Evolutionary conservation across 2,329 filamentous ascomycete species (phyloP).

Genomic region (Coniella vitis): DNA sequence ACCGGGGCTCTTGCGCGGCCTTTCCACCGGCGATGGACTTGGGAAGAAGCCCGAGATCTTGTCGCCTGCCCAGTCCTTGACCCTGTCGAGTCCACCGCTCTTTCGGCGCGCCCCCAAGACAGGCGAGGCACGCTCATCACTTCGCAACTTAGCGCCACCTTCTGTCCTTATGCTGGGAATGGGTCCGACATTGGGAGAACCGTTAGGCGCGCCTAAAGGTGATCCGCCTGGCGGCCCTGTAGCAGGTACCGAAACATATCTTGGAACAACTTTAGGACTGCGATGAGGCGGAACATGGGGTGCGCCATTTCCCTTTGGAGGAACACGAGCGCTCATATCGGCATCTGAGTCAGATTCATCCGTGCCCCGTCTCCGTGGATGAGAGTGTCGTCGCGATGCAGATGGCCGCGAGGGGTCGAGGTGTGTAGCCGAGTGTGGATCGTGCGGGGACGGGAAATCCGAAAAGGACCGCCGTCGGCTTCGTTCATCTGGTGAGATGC

Average conservation of each 20-base stretch:
- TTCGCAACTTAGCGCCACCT: slow-evolving; percentile 18
- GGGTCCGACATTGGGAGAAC: background rate
- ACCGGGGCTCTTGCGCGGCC: slow-evolving; percentile 31
- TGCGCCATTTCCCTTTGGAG: slow-evolving; percentile 16
- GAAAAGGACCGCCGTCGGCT: slow-evolving; percentile 44
- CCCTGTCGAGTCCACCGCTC: slow-evolving; percentile 7
- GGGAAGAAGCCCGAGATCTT: slow-evolving; percentile 39
- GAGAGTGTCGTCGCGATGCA: slow-evolving; percentile 40
- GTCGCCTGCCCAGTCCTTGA: slow-evolving; percentile 22
- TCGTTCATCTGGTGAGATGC: slow-evolving; percentile 34
- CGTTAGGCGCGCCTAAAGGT: background rate
- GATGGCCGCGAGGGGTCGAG: slow-evolving; percentile 28
- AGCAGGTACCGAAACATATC: slow-evolving; percentile 19
- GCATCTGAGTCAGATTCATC: slow-evolving; percentile 34
- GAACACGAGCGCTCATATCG: slow-evolving; percentile 19
- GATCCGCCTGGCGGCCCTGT: slow-evolving; percentile 12
- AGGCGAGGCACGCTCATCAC: slow-evolving; percentile 8
- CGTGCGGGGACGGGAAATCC: slow-evolving; percentile 36
- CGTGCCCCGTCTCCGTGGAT: slow-evolving; percentile 37
- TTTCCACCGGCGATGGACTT: slow-evolving; percentile 27
- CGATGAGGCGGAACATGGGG: slow-evolving; percentile 1
- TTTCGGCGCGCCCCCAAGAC: slow-evolving; percentile 1
- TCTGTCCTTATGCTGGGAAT: slow-evolving; percentile 6
- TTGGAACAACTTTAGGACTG: slow-evolving; percentile 12
- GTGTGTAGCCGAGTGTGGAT: slow-evolving; percentile 25